Base-by-base conservation (phyloP, 176 grass and related monocot genomes). In the Phoenix dactylifera region DNA sequence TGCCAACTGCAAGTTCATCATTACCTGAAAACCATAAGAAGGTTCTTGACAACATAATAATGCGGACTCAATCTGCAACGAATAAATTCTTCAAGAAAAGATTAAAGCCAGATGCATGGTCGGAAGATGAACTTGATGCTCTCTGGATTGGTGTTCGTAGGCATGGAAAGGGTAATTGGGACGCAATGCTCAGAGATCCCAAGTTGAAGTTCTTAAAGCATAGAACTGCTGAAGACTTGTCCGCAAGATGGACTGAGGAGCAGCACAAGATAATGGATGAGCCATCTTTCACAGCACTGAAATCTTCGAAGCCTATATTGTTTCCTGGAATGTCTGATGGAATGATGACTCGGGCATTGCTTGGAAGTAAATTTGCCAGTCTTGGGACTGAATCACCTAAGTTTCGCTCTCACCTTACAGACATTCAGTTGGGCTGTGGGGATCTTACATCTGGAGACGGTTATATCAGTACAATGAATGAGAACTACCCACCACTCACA, bases 81-180 rank as follows among this genome's bases (percentile, higher is more conserved):
- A 82, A 58, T 32, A 98, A 98, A 65, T 83, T 88, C 62, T 67
- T 85, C 66, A 98, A 85, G 52, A 98, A 86, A 79, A 85, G 79
- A 63, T 53, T 77, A 20, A 98, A 92, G 68, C 29, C 56, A 65
- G 84, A 92, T 66, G 72, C 76, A 76, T 98, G 93, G 93, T 89
- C 93, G 49, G 93, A 98, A 82, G 93, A 98, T 69, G 87, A 98
- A 63, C 80, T 98, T 58, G 93, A 98, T 72, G 79, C 81, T 81
- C 74, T 98, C 69, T 98, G 93, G 93, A 92, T 98, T 69, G 88
- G 93, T 63, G 93, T 98, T 57, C 84, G 93, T 70, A 88, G 93
- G 65, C 87, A 98, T 74, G 93, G 88, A 74, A 84, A 76, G 67
- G 93, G 93, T 73, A 98, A 86, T 65, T 98, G 93, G 93, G 93